Base-by-base conservation (phyloP, 225 moss, liverwort and hornwort species). In the Physcomitrellopsis africana region DNA sequence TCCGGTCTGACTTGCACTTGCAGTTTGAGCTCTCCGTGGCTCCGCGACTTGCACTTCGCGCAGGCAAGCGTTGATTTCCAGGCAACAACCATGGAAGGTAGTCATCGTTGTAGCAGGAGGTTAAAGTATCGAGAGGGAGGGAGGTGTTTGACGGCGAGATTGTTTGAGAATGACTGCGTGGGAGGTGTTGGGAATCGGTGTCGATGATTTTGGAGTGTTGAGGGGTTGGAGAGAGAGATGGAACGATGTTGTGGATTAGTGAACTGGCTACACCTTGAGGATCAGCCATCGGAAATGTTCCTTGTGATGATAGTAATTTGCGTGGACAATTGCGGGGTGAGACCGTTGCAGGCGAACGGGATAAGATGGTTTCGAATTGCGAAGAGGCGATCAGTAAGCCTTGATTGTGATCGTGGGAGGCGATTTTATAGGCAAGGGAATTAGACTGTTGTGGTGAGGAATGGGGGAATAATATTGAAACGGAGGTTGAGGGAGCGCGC, bases 171-270 rank as follows among this genome's bases (percentile, higher is more conserved):
- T 49, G 48, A 49, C 48, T 11, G n/a, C 53, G 53, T 15, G 18
- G 11, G 58, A 58, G 58, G 58, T 9, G 23, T 22, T 22, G 10
- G 58, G 24, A 77, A 73, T 74, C 74, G 69, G 64, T 23, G 60
- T 23, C 41, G 78, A 79, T 55, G 55, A 71, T 41, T 65, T 18
- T 32, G 54, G 22, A 72, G 54, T 13, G 42, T 37, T 24, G 14
- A 51, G 54, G 18, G 45, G 51, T 23, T 63, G 46, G 16, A 0
- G 73, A 52, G 18, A 41, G 72, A 37, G 32, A 37, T 5, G 54
- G 54, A 51, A 69, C 42, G 64, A 60, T 80, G 73, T 24, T 69
- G 52, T 24, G 72, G 58, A 68, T 73, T 69, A 19, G 68, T 65
- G 65, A 68, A 72, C 79, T 68, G 51, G 18, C 43, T 60, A 48